Conservation (phyloP, 345 rosid species). For the Punica granatum region DNA sequence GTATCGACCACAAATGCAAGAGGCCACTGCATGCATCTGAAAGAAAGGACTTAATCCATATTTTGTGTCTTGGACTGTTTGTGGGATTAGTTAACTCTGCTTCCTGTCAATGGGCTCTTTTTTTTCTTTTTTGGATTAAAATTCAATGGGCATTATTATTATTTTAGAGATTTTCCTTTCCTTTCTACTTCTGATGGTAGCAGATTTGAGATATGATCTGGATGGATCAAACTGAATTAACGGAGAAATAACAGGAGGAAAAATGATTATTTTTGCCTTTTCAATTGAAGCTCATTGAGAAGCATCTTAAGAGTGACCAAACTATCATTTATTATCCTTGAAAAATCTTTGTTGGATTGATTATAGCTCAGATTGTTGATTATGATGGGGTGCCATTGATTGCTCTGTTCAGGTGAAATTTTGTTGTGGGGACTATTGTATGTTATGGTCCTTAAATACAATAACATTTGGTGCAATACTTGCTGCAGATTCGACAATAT, state of each 20-base stretch:
- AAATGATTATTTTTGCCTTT: background rate
- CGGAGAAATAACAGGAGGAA: background rate
- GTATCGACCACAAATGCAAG: background rate
- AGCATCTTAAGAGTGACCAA: background rate
- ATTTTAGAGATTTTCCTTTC: background rate
- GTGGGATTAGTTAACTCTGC: background rate
- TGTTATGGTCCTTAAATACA: background rate
- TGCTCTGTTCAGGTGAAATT: background rate
- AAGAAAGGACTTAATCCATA: background rate
- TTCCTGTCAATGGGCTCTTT: background rate
- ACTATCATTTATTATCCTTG: background rate
- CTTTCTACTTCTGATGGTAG: background rate
- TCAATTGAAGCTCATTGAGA: too few relatives aligned
- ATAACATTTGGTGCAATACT: background rate
- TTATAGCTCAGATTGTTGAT: background rate
- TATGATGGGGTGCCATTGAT: background rate
- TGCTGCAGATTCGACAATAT: slow-evolving; percentile 72
- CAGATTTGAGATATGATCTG: background rate
- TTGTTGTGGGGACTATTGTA: background rate
- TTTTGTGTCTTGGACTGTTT: background rate
- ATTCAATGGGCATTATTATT: too few relatives aligned
- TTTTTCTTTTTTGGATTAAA: background rate
- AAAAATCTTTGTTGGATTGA: background rate
- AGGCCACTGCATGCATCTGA: background rate
- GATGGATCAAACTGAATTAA: background rate